Base-by-base conservation (phyloP, 352 stramenopile genomes). In the Phytophthora kernoviae region DNA sequence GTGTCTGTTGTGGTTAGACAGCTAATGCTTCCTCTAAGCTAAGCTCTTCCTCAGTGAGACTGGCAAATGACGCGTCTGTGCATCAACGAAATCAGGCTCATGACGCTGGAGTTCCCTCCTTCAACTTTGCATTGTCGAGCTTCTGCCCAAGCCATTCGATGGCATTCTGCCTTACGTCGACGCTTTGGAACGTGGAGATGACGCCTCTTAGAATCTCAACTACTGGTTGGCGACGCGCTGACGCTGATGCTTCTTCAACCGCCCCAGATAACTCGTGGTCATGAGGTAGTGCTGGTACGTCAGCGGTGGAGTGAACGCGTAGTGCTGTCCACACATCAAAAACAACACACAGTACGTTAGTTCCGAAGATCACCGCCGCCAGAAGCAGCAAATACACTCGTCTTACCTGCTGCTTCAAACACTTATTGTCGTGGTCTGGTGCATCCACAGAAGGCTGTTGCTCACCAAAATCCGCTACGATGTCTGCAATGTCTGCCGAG, bases 201-300 rank as follows among this genome's bases (percentile, higher is more conserved):
- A n/a, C n/a, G n/a, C n/a, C n/a, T n/a, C n/a, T n/a, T n/a, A n/a
- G n/a, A n/a, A n/a, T n/a, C n/a, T 22, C 24, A 34, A 20, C 26
- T 57, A 61, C 30, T 49, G 51, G 18, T 34, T 54, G 37, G 54
- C 20, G 8, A 40, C 14, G 32, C 27, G 41, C 37, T 42, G 36
- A n/a, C 26, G 54, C 30, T 67, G 61, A 20, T 47, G 64, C 44
- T 67, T 68, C 42, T 62, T 64, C 32, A 84, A 42, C 7, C 68
- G 74, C 21, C 75, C 65, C 43, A 68, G 40, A 48, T 90, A 90
- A 50, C 81, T 84, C 33, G 78, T 87, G 51, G 66, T 74, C 45
- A 77, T 56, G 52, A 88, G 77, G 61, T 79, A 87, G 42, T 75
- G 56, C 40, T 75, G 61, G 54, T 86, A 88, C 24, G 54, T 57